Base-by-base conservation (phyloP, 805 yeast species). In the Saturnispora dispora region DNA sequence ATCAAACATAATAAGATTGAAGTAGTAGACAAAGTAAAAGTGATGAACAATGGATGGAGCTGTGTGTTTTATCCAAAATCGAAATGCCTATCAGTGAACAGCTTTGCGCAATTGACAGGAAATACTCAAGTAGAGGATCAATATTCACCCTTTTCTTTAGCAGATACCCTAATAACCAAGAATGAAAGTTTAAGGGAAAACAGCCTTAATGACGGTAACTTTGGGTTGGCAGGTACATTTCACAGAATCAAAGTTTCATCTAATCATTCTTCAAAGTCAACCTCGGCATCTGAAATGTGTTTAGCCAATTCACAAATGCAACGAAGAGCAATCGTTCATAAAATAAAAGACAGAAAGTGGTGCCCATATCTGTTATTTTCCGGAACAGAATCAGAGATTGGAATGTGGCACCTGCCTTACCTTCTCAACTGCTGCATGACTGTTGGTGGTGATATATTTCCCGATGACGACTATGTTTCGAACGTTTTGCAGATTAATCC, bases 401-500 rank as follows among this genome's bases (percentile, higher is more conserved):
- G 36, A 20, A 30, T 50, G 35, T 45, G 45, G 45, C 48, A 45
- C 39, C 23, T 37, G 5, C 48, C 48, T 4, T 37, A 23, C 10
- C 30, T 45, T 5, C 37, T 40, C 4, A 47, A 45, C 8, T 27
- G 33, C 22, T 13, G 48, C 13, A 20, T 20, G 17, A 37, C 45
- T 10, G n/a, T 30, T 4, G 20, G 33, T 8, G 45, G 45, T 4
- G 25, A 32, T 22, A 37, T 37, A 17, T 50, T 50, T 30, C 45
- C 45, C 3, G 27, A 30, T 30, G 45, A 41, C 5, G 23, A 25
- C 22, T 33, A 40, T 17, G 46, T 47, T 5, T 48, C 20, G 58
- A 59, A 36, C 44, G 54, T 6, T 53, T 53, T 39, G 61, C 63
- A 1, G 60, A 65, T 48, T 3, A 48, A 48, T 36, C 35, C 51